Conservation (phyloP, 1,284 basidiomycete genomes). For the Exobasidium cylindrosporum region DNA sequence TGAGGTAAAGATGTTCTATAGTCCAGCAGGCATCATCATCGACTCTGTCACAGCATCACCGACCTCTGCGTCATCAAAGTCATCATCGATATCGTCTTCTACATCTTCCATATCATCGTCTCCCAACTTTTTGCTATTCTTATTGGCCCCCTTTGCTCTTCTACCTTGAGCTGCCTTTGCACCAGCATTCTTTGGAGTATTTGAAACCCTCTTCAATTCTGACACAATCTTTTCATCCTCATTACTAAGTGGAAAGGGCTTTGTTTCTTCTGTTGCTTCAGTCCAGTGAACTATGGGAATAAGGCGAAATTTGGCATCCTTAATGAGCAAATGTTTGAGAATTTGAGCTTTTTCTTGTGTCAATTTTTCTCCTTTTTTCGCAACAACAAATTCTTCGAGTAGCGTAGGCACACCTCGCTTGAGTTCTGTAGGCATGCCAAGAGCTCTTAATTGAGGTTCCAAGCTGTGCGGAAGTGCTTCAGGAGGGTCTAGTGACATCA, state of each 20-base stretch:
- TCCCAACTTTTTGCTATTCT: constrained; percentile 18
- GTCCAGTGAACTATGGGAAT: constrained; percentile 51
- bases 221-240: constrained; percentile 32
- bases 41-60: constrained; percentile 33
- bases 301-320: constrained; percentile 48
- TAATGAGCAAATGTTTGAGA: constrained; percentile 51
- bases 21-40: constrained; percentile 45
- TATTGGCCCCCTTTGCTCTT: constrained; percentile 11
- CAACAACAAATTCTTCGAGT: constrained; percentile 70
- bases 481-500: constrained; percentile 41
- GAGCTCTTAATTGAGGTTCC: constrained; percentile 88
- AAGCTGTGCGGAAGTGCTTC: constrained; percentile 90
- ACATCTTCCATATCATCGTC: constrained; percentile 20
- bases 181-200: not conserved
- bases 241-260: constrained; percentile 14
- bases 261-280: constrained; percentile 31
- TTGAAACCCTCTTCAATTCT: constrained; percentile 13
- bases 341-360: constrained; percentile 63
- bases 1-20: no score
- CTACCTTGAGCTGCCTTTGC: constrained; percentile 3
- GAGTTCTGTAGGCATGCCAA: constrained; percentile 83
- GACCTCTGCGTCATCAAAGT: constrained; percentile 24
- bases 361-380: constrained; percentile 75
- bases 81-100: constrained; percentile 29
- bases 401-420: constrained; percentile 84